Percentiles rank a stretch among this genome's conserved stretches.
These are phyloP conservation scores for Boletellus deceptivus DNA, from an alignment of 1,284 basidiomycete species.

Conservation along the genomic window DNA sequence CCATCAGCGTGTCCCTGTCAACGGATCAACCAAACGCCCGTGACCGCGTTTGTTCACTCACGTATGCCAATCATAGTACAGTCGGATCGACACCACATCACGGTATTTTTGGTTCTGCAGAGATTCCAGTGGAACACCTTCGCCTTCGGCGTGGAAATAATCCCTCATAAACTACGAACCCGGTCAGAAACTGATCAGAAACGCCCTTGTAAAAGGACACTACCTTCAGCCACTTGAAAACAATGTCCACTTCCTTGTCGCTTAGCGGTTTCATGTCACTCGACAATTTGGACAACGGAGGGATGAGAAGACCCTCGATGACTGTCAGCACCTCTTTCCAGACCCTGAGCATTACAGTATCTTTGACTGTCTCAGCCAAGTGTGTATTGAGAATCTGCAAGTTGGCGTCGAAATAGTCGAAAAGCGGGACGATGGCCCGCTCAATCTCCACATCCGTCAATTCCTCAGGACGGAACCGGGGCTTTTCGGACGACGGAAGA, in stretches of 20 bases:
- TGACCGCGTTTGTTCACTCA: constrained; percentile 38
- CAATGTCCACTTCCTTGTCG: constrained; percentile 96
- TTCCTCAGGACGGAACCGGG: constrained; percentile 67
- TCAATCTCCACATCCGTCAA: constrained; percentile 94
- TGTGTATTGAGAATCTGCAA: constrained; percentile 90
- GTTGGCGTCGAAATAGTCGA: constrained; percentile 97
- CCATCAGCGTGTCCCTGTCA: constrained; percentile 83
- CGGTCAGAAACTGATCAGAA: not conserved
- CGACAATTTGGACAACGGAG: constrained; percentile 85
- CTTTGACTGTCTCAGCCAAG: constrained; percentile 81
- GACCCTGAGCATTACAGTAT: constrained; percentile 89
- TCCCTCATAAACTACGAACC: constrained; percentile 78
- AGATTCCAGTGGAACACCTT: constrained; percentile 83
- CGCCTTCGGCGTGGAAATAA: constrained; percentile 94
- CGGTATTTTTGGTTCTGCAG: constrained; percentile 98
- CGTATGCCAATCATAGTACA: constrained; percentile 95
- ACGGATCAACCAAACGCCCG: constrained; percentile 5
- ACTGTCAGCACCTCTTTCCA: constrained; percentile 96
- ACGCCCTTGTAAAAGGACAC: not conserved
- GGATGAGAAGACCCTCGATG: constrained; percentile 88
- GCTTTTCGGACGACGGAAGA: constrained; percentile 67
- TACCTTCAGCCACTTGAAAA: constrained; percentile 97
- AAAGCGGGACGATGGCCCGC: constrained; percentile 85
- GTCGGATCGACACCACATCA: constrained; percentile 83
- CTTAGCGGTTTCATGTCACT: constrained; percentile 89